Evolutionary conservation across 1,284 basidiomycete species (phyloP), one percentile per base, ranked within the genome.

Genomic region (Gomphus bonarii): DNA sequence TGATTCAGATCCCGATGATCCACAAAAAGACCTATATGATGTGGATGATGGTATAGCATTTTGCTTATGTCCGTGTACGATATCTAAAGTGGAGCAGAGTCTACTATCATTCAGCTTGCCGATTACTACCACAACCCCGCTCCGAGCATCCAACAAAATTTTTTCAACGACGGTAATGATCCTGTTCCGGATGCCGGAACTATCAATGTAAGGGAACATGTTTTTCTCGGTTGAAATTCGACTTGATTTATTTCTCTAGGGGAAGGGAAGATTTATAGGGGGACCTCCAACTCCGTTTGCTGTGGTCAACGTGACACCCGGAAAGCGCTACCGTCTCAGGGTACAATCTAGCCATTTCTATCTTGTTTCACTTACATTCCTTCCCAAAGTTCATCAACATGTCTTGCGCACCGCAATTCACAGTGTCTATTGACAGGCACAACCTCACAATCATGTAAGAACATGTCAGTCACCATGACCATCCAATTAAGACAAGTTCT

Each of bases 381-480:
- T 16, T n/a, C 31, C 11, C 33, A 38, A 11, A 81, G 3, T 65
- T 82, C 38, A 71, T 82, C 59, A 75, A 78, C 51, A 68, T 75
- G 14, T 40, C 38, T n/a, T 40, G 38, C 64, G 62, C 43, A 0
- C 33, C 33, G 18, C 38, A 66, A 51, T 66, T 63, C 28, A 60
- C 61, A 49, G 64, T 69, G 48, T 59, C 60, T 12, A 63, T 65
- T 11, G 65, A 65, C 35, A 59, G 55, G 11, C 64, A 65, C 48
- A 48, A 48, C 8, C 43, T 65, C 1, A 59, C 57, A 3, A 55
- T 65, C 4, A 57, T 51, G 47, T 44, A 36, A 12, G 46, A 22
- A 22, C 20, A 38, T 11, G 12, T 7, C 16, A 22, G 33, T 20
- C n/a, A 7, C 18, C 50, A 30, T 48, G 25, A 31, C n/a, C 9